phyloP scores from a whole-genome alignment of 441 rosid species.

The Erodium chrysanthum region DNA sequence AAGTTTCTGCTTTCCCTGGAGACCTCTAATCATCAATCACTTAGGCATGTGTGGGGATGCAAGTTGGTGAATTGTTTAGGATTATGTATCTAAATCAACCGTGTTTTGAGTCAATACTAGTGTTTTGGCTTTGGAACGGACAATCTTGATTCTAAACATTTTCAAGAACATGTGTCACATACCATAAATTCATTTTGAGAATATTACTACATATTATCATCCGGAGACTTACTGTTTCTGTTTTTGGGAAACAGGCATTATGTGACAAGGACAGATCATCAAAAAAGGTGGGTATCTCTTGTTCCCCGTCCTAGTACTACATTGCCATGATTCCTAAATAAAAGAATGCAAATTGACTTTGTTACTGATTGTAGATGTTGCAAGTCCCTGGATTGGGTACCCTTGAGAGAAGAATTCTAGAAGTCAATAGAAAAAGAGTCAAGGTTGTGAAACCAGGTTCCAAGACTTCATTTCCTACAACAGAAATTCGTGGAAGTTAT shows the following conservation, averaged over 20 bases:
- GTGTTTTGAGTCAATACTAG: not conserved
- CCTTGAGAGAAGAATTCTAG: conserved; percentile 85
- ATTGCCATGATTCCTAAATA: conserved; percentile 9
- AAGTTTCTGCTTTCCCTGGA: too few relatives aligned
- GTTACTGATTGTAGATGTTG: conserved; percentile 17
- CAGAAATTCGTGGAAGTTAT: conserved; percentile 89
- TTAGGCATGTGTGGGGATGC: too few relatives aligned
- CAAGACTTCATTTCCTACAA: conserved; percentile 73
- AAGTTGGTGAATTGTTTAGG: not conserved
- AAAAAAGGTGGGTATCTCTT: conserved; percentile 50
- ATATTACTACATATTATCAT: not conserved
- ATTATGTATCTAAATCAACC: not conserved
- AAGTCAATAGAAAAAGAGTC: conserved; percentile 72
- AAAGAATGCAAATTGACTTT: not conserved
- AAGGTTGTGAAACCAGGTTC: conserved; percentile 94
- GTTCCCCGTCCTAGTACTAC: not conserved
- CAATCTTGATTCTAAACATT: not conserved
- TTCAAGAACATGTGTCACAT: not conserved
- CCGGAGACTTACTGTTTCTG: conserved; percentile 6
- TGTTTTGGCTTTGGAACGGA: not conserved
- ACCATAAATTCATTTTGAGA: not conserved
- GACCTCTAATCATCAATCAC: too few relatives aligned
- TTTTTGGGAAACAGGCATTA: conserved; percentile 46
- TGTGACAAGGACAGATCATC: conserved; percentile 71
- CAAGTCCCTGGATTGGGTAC: conserved; percentile 68